Conservation (phyloP, 1,284 basidiomycete species). For the Mycosarcoma mackinlayi region DNA sequence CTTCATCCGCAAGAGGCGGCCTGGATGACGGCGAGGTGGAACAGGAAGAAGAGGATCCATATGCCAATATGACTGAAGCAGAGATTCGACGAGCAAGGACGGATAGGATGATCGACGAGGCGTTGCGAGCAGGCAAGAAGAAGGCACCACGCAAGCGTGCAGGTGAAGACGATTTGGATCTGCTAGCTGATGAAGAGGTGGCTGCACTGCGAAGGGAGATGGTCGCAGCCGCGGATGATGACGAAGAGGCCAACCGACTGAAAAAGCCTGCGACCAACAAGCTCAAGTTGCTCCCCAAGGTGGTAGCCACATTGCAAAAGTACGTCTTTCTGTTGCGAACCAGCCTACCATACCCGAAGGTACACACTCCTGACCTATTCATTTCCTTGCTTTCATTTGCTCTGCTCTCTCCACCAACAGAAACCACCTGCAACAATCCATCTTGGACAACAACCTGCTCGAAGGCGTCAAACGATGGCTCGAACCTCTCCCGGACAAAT, state of each 20-base stretch:
- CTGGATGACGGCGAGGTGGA: constrained; percentile 11
- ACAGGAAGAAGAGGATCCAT: constrained; percentile 38
- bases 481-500: constrained; percentile 90
- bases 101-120: constrained; percentile 50
- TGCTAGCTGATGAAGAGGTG: constrained; percentile 91
- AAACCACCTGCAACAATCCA: constrained; percentile 86
- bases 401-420: constrained; percentile 72
- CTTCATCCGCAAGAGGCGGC: neutral
- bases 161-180: constrained; percentile 74
- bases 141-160: constrained; percentile 51
- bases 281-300: constrained; percentile 83
- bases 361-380: no score
- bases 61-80: constrained; percentile 41
- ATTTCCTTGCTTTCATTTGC: neutral
- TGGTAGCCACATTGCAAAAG: constrained; percentile 95
- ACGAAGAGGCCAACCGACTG: constrained; percentile 82
- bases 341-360: no score
- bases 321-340: constrained; percentile 72
- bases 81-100: constrained; percentile 43
- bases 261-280: constrained; percentile 89
- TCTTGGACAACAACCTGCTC: constrained; percentile 93
- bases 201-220: constrained; percentile 84
- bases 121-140: constrained; percentile 44
- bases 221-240: constrained; percentile 86
- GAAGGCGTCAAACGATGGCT: constrained; percentile 92